Evolutionary conservation across 306 rosid species (phyloP), one percentile per base, ranked within the genome.

Genomic region (Luffa aegyptiaca): DNA sequence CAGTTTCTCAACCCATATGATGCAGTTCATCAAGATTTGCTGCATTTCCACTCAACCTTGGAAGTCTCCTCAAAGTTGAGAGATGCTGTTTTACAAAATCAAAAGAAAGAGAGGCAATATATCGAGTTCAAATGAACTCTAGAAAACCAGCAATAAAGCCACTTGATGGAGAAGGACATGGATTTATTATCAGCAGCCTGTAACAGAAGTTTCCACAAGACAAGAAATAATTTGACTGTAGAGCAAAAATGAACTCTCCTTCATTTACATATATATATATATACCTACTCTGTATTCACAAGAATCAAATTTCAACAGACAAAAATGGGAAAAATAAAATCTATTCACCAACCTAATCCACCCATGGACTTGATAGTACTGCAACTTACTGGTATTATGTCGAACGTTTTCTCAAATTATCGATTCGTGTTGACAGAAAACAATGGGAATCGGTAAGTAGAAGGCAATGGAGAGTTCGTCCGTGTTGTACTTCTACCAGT

Each of bases 401-500:
- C 45, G 6, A 49, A 26, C 39, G 3, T 14, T 16, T 49, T 73
- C 20, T 48, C n/a, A 5, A 48, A 53, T 53, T 35, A 55, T 53
- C 9, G 9, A 36, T 17, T 75, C 17, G 16, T 33, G 20, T 48
- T 16, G 59, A 75, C 79, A 56, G 82, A 41, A 66, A 41, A 79
- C 62, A 62, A 82, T 44, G 52, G 9, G 75, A 78, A 78, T 64
- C 75, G 71, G 46, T 82, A 71, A 52, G 73, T 46, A 78, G 72
- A 66, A 82, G 78, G 64, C 37, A 53, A 76, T 64, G 49, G 79
- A 85, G 39, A 12, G 26, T 65, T 81, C 61, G 48, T 74, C 68
- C 58, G 71, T 71, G 83, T 71, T 68, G 80, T 92, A 90, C 84
- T 80, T 78, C 83, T 95, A 95, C 99, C 99, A 95, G 72, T 93